Evolutionary conservation across 192 early-diverging fungal species (phyloP).

Genomic region (Umbelopsis ramanniana): DNA sequence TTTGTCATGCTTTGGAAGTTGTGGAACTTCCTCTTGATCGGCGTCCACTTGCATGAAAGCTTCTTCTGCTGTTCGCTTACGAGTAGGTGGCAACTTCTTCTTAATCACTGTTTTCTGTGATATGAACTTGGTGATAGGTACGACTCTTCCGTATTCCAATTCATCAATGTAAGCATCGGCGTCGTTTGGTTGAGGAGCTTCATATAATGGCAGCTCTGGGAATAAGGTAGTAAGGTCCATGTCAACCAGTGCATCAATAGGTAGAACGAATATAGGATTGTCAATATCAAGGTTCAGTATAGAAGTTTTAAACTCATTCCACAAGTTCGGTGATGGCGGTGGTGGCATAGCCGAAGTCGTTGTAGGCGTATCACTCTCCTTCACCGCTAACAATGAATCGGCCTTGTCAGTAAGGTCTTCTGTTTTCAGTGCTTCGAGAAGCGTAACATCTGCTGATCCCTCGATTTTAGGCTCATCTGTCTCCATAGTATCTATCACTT

Average conservation of each 20-base stretch:
- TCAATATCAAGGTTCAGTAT: constrained; percentile 43
- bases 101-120: constrained; percentile 26
- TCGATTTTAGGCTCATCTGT: constrained; percentile 25
- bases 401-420: not conserved
- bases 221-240: constrained; percentile 51
- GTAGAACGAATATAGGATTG: constrained; percentile 36
- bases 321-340: constrained; percentile 42
- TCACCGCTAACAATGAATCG: not conserved
- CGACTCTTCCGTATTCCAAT: constrained; percentile 55
- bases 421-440: not conserved
- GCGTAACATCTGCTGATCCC: not conserved
- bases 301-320: constrained; percentile 42
- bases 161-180: constrained; percentile 61
- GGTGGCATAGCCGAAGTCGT: constrained; percentile 42
- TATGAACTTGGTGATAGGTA: constrained; percentile 49
- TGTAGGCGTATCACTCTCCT: not conserved
- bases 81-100: constrained; percentile 15
- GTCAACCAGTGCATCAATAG: constrained; percentile 41
- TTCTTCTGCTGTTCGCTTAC: constrained; percentile 42
- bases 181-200: constrained; percentile 56
- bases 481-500: not conserved
- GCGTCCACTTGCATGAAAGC: constrained; percentile 30
- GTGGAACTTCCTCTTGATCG: constrained; percentile 29
- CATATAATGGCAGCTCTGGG: constrained; percentile 53
- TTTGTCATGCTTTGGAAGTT: constrained; percentile 48